A percentile compares a stretch with the other conserved stretches of the same genome.
phyloP scores from a whole-genome alignment of 2,329 filamentous ascomycete species.

The Xylaria sp. region DNA sequence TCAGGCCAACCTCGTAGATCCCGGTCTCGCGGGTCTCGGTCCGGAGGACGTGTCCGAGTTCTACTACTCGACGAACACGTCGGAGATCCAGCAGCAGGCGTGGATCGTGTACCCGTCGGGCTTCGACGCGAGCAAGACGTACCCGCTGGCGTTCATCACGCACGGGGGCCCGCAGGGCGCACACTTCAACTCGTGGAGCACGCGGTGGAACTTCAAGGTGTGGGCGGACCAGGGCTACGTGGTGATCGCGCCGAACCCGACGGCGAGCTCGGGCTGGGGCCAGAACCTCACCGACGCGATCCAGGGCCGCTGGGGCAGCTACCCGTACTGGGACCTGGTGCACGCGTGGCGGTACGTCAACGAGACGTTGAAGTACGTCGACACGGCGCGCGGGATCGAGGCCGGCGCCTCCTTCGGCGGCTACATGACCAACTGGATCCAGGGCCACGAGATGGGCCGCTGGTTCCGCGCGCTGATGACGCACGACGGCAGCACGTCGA shows the following conservation, averaged over 20 bases:
- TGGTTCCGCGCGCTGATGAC: conserved; percentile 61
- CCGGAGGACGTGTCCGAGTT: conserved; percentile 40
- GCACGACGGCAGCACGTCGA: conserved; percentile 50
- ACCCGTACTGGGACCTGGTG: conserved; percentile 58
- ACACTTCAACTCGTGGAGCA: conserved; percentile 56
- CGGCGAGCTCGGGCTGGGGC: conserved; percentile 56
- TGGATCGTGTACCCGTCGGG: conserved; percentile 39
- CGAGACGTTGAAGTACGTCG: conserved; percentile 53
- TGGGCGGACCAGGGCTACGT: conserved; percentile 61
- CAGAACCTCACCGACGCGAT: conserved; percentile 57
- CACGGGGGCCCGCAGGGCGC: conserved; percentile 58
- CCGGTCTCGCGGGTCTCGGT: conserved; percentile 37
- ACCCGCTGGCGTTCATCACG: conserved; percentile 56
- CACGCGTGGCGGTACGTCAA: conserved; percentile 56
- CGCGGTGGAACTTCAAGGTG: conserved; percentile 56
- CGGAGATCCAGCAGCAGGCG: conserved; percentile 37
- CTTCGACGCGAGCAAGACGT: conserved; percentile 45
- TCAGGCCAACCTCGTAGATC: conserved; percentile 40
- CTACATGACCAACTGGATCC: conserved; percentile 61
- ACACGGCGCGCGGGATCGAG: conserved; percentile 53
- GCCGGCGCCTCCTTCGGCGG: conserved; percentile 58
- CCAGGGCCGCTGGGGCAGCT: conserved; percentile 52
- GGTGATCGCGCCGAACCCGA: conserved; percentile 57
- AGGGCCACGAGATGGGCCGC: conserved; percentile 55
- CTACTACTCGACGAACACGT: conserved; percentile 40